phyloP scores from a whole-genome alignment of 2,329 filamentous ascomycete genomes.

The Penicillium sclerotiorum region DNA sequence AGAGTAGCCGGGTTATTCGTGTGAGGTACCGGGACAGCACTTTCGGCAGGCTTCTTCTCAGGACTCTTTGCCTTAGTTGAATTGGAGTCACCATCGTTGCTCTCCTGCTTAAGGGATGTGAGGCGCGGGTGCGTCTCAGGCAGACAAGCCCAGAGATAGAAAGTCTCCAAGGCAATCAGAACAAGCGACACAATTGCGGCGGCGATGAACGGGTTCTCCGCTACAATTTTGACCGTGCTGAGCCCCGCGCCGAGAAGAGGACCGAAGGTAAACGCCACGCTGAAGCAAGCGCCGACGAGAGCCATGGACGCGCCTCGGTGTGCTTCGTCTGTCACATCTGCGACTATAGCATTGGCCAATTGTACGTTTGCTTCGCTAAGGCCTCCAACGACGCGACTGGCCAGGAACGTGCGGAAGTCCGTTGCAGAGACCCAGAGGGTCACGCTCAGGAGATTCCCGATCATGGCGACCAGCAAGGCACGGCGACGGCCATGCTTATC shows the following conservation, averaged over 20 bases:
- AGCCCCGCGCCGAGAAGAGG: constrained; percentile 88
- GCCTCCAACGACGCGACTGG: constrained; percentile 88
- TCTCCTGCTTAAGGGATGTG: constrained; percentile 31
- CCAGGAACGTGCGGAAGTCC: constrained; percentile 93
- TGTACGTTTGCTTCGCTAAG: constrained; percentile 97
- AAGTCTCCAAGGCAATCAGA: constrained; percentile 81
- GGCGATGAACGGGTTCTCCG: constrained; percentile 89
- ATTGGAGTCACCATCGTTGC: background rate
- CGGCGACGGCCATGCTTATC: constrained; percentile 85
- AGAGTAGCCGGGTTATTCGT: constrained; percentile 84
- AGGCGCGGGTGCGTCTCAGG: constrained; percentile 79
- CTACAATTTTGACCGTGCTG: constrained; percentile 73
- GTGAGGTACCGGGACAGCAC: constrained; percentile 36
- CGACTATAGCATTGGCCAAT: constrained; percentile 92
- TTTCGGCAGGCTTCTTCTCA: constrained; percentile 18
- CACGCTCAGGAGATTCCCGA: constrained; percentile 88
- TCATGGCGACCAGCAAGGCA: constrained; percentile 88
- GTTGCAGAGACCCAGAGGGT: constrained; percentile 91
- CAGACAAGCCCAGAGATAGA: constrained; percentile 80
- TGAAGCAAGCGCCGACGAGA: constrained; percentile 93
- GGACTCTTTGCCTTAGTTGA: constrained; percentile 21
- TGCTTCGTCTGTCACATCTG: constrained; percentile 86
- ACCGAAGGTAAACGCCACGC: constrained; percentile 94
- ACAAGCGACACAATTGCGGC: constrained; percentile 85
- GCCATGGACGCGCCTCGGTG: constrained; percentile 92